Conservation (phyloP, 169 alveolate species). For the Theileria parva region DNA sequence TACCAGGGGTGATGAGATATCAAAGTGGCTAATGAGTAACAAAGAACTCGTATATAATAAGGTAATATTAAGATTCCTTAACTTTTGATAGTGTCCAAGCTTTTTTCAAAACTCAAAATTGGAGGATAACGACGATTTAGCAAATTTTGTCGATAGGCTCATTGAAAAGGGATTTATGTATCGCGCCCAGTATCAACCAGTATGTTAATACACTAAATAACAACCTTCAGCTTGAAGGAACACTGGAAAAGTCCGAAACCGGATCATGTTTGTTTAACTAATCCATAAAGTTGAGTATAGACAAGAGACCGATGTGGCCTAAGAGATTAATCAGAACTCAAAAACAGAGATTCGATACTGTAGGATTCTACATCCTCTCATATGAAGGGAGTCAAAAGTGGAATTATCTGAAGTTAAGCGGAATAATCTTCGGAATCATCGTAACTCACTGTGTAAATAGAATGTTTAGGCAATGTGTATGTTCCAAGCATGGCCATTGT, state of each 20-base stretch:
- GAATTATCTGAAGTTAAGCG: conserved; percentile 72
- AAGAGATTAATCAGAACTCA: conserved; percentile 77
- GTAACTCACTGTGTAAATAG: conserved; percentile 32
- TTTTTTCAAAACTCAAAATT: conserved; percentile 40
- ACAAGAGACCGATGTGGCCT: conserved; percentile 85
- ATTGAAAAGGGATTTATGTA: conserved; percentile 73
- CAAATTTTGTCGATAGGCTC: conserved; percentile 55
- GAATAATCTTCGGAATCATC: conserved; percentile 75
- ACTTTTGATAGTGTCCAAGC: conserved; percentile 61
- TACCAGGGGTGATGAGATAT: conserved; percentile 81
- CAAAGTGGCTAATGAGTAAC: conserved; percentile 69
- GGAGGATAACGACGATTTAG: conserved; percentile 56
- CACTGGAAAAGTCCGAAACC: conserved; percentile 68
- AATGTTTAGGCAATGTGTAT: conserved; percentile 70
- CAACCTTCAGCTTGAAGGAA: conserved; percentile 65
- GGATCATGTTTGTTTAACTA: conserved; percentile 60
- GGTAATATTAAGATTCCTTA: conserved; percentile 9
- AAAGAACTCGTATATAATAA: conserved; percentile 57
- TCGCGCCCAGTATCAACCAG: conserved; percentile 80
- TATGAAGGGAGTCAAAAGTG: conserved; percentile 80
- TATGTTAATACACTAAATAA: conserved; percentile 2
- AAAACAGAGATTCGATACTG: conserved; percentile 79
- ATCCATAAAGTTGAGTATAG: neutral
- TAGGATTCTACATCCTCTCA: conserved; percentile 79
- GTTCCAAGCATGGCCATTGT: conserved; percentile 87